Evolutionary conservation across 768 basidiomycete species (phyloP), one percentile per base, ranked within the genome.

Genomic region (Trametes meyenii): DNA sequence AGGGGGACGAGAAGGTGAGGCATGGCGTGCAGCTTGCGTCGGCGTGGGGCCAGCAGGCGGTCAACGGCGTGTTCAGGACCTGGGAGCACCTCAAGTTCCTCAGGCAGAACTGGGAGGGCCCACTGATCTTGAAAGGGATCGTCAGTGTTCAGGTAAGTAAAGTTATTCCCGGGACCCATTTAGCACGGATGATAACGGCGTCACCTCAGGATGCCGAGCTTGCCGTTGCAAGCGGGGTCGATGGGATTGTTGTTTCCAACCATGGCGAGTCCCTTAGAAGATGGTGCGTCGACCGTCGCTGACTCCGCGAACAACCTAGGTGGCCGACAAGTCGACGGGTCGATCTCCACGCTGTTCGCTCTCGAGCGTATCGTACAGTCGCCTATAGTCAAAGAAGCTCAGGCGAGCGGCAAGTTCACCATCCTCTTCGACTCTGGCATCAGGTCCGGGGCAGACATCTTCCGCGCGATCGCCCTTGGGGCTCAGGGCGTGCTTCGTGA

Each of bases 391-490:
- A 77, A 75, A 51, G 77, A 74, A 4, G 87, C 88, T 0, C 88
- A 90, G 68, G 70, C 70, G 5, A 72, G 79, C 13, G 89, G 89
- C 1, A 82, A 82, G 58, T 72, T 92, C 40, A 86, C 87, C 1
- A 74, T 94, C 38, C 75, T 95, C 3, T 92, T 89, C 67, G 87
- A 89, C 69, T 93, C 86, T 52, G 92, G 94, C 7, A 87, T 95
- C 60, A 84, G 94, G 45, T 90, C 87, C 0, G 94, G 91, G 12
- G 83, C 85, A 45, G 94, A 96, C 63, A 83, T 94, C 48, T 79
- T 93, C 73, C 91, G 92, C 72, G 94, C 94, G 0, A 74, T 95
- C 29, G 92, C 92, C 1, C 78, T 96, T 0, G 93, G 94, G 43
- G 94, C 94, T 8, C 88, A 95, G 66, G 92, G 79, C 8, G 86